phyloP scores from a whole-genome alignment of 495 filamentous ascomycete genomes.

The Friedmanniomyces endolithicus region DNA sequence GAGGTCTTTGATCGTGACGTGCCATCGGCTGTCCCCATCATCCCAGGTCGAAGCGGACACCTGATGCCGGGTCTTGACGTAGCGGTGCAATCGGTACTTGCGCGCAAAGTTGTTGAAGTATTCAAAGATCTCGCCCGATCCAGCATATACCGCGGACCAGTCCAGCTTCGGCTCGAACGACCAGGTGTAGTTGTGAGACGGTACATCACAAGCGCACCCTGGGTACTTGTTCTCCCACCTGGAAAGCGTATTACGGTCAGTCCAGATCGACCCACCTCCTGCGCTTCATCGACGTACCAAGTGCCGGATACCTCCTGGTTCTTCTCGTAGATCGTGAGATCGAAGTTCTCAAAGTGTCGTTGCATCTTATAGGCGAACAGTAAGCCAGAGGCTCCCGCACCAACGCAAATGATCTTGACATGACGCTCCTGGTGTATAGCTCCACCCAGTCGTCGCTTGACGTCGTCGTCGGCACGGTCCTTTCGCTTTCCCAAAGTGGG shows the following conservation, averaged over 20 bases:
- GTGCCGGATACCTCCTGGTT: slow-evolving; percentile 27
- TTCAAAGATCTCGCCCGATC: slow-evolving; percentile 25
- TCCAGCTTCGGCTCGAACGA: slow-evolving; percentile 30
- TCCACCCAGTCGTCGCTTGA: slow-evolving; percentile 4
- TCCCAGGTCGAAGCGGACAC: slow-evolving; percentile 24
- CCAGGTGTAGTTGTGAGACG: slow-evolving; percentile 26
- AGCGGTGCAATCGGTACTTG: slow-evolving; percentile 11
- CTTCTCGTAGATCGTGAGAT: slow-evolving; percentile 29
- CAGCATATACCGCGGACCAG: slow-evolving; percentile 28
- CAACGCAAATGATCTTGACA: slow-evolving; percentile 17
- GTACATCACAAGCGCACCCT: slow-evolving; percentile 29
- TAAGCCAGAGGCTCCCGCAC: slow-evolving; percentile 25
- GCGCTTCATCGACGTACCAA: slow-evolving; percentile 5
- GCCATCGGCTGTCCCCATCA: slow-evolving; percentile 9
- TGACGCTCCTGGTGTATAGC: slow-evolving; percentile 14
- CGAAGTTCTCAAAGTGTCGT: slow-evolving; percentile 20
- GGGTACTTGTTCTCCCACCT: slow-evolving; percentile 27
- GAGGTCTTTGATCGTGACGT: slow-evolving; percentile 6
- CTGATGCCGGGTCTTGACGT: slow-evolving; percentile 27
- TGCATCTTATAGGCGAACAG: slow-evolving; percentile 29
- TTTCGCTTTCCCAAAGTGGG: slow-evolving; percentile 10
- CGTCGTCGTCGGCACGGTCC: slow-evolving; percentile 11
- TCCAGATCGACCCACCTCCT: too few relatives aligned
- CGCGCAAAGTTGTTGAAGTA: slow-evolving; percentile 25
- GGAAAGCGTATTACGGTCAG: too few relatives aligned